phyloP scores from a whole-genome alignment of 1,139 yeast species.

The Sporopachydermia cereana region DNA sequence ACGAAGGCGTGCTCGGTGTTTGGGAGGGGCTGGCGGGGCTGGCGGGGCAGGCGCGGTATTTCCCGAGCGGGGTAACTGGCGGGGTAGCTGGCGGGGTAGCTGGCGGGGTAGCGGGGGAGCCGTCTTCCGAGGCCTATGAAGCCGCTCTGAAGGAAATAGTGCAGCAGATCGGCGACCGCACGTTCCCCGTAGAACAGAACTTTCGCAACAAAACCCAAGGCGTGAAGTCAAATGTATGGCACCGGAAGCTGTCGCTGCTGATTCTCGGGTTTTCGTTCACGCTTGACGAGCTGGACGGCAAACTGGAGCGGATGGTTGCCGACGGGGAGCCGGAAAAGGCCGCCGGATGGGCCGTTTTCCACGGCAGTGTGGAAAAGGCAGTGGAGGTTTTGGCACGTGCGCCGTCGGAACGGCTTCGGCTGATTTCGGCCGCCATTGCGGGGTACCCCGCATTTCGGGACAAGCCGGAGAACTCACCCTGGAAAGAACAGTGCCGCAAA shows the following conservation, averaged over 20 bases:
- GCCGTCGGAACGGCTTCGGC: constrained; percentile 47
- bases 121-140: constrained; percentile 13
- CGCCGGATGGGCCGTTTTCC: constrained; percentile 97
- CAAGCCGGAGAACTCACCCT: constrained; percentile 54
- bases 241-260: constrained; percentile 67
- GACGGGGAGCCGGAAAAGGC: constrained; percentile 73
- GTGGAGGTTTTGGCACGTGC: constrained; percentile 54
- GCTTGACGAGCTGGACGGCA: constrained; percentile 60
- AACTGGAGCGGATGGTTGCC: constrained; percentile 43
- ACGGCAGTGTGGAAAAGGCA: constrained; percentile 76
- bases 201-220: constrained; percentile 14
- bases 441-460: constrained; percentile 76
- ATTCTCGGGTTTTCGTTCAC: constrained; percentile 92
- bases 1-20: constrained; percentile 77
- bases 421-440: constrained; percentile 91
- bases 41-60: constrained; percentile 40
- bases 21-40: constrained; percentile 76
- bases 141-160: constrained; percentile 1
- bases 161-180: not conserved
- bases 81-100: constrained; percentile 32
- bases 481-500: constrained; percentile 88
- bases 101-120: constrained; percentile 33
- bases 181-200: not conserved
- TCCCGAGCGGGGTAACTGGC: constrained; percentile 12
- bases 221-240: constrained; percentile 19